Conservation (phyloP, 129 eudicot species). For the Escallonia rubra region DNA sequence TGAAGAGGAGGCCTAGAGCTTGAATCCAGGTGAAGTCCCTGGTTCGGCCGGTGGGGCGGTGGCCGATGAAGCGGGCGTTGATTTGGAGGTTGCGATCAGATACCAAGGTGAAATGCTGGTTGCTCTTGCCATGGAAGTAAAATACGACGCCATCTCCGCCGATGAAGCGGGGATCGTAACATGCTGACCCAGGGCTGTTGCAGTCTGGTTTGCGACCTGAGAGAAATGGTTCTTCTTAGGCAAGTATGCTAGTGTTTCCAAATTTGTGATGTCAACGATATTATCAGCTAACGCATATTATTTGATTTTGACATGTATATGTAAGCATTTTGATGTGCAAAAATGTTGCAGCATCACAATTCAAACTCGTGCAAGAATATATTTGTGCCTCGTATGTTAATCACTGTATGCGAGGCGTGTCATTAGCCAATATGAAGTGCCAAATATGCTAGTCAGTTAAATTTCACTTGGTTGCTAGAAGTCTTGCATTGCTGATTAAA, state of each 20-base stretch:
- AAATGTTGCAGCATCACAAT: background rate
- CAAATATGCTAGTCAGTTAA: background rate
- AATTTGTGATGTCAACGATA: background rate
- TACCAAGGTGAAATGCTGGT: slow-evolving; percentile 59
- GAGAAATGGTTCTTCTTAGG: background rate
- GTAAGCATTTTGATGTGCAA: background rate
- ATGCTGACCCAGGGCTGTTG: slow-evolving; percentile 58
- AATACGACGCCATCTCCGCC: slow-evolving; percentile 71
- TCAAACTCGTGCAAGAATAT: background rate
- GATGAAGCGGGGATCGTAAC: slow-evolving; percentile 69
- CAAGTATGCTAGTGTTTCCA: too few species aligned
- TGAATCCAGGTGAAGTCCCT: slow-evolving; percentile 86
- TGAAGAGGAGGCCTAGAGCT: slow-evolving; percentile 56
- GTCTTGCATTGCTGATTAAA: background rate
- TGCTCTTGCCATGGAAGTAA: slow-evolving; percentile 70
- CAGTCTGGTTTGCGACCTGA: slow-evolving; percentile 33
- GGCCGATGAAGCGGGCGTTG: slow-evolving; percentile 72
- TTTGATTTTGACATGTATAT: background rate
- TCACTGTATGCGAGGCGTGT: too few species aligned
- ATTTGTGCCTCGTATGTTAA: background rate
- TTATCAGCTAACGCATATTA: background rate
- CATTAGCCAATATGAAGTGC: too few species aligned
- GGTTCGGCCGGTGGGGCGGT: slow-evolving; percentile 49
- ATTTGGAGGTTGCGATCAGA: slow-evolving; percentile 70
- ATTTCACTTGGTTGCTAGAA: background rate